A percentile compares a stretch with the other conserved stretches of the same genome.
Evolutionary conservation across 192 early-diverging fungal species (phyloP).

Genomic region (Coemansia sp.): DNA sequence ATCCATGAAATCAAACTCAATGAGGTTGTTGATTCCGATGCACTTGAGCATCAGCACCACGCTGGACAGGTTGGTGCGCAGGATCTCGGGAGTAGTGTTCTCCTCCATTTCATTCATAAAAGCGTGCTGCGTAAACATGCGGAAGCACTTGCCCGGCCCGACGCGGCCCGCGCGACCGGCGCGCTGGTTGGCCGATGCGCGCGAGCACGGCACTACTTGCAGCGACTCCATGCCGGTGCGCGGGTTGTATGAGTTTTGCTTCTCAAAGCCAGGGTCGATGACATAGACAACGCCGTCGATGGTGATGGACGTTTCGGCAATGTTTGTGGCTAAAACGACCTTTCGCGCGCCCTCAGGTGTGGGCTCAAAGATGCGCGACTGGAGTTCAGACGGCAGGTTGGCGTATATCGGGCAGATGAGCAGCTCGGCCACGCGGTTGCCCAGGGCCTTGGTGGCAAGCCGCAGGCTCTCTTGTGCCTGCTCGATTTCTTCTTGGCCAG

Average conservation of each 20-base stretch:
- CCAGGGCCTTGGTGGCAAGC: constrained; percentile 74
- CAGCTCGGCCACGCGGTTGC: constrained; percentile 83
- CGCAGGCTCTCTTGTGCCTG: constrained; percentile 75
- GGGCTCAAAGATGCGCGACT: constrained; percentile 95
- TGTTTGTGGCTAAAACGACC: constrained; percentile 96
- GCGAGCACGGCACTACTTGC: constrained; percentile 92
- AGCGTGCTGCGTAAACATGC: constrained; percentile 90
- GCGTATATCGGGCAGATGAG: constrained; percentile 97
- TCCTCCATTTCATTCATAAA: constrained; percentile 91
- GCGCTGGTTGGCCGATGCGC: constrained; percentile 91
- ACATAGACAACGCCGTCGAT: constrained; percentile 96
- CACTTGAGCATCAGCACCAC: constrained; percentile 91
- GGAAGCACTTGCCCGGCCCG: constrained; percentile 96
- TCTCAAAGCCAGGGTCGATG: constrained; percentile 97
- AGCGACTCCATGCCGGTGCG: constrained; percentile 95
- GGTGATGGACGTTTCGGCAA: constrained; percentile 98
- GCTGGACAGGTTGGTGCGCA: constrained; percentile 89
- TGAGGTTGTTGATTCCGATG: constrained; percentile 93
- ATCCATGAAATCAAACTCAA: constrained; percentile 99
- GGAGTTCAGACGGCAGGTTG: constrained; percentile 93
- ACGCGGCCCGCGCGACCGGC: constrained; percentile 93
- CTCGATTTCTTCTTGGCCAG: constrained; percentile 99
- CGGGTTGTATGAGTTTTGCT: constrained; percentile 94
- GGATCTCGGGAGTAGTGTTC: constrained; percentile 95
- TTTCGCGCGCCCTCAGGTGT: constrained; percentile 92